These are phyloP conservation scores for Epithele typhae DNA, from an alignment of 768 basidiomycete species.

Conservation along the genomic window DNA sequence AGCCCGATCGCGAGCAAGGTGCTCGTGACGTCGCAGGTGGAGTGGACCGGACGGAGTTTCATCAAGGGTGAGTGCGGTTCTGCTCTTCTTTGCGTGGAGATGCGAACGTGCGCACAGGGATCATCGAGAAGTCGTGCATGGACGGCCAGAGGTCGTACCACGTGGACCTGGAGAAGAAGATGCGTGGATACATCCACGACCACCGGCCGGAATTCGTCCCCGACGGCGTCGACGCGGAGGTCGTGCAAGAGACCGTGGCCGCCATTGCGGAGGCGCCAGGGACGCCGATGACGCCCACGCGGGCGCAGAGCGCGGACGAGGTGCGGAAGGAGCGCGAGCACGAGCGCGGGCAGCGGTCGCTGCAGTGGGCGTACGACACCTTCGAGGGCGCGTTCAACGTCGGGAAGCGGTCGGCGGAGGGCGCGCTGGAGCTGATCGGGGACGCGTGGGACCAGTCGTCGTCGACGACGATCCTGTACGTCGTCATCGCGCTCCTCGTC, in stretches of 20 bases:
- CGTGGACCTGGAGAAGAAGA: constrained; percentile 72
- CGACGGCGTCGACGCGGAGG: constrained; percentile 64
- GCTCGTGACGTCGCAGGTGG: constrained; percentile 85
- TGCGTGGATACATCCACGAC: constrained; percentile 84
- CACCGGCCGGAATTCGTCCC: constrained; percentile 89
- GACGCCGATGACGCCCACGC: constrained; percentile 7
- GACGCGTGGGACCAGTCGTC: constrained; percentile 81
- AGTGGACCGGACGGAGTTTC: constrained; percentile 96
- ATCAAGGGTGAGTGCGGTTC: constrained; percentile 67
- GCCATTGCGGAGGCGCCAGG: constrained; percentile 22
- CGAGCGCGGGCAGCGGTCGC: constrained; percentile 63
- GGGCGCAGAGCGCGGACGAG: constrained; percentile 30
- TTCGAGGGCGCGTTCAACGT: constrained; percentile 73
- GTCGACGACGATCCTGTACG: constrained; percentile 65
- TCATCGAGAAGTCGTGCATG: constrained; percentile 88
- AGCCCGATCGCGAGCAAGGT: constrained; percentile 71
- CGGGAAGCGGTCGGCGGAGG: constrained; percentile 62
- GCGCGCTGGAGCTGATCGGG: constrained; percentile 69
- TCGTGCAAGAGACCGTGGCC: constrained; percentile 43
- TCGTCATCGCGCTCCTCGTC: constrained; percentile 68
- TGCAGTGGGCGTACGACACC: constrained; percentile 90
- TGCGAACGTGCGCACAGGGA: constrained; percentile 47
- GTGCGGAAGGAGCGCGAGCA: constrained; percentile 53
- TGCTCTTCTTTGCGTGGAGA: not conserved
- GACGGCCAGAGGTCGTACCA: constrained; percentile 92